Percentiles rank a stretch among this genome's conserved stretches.
Conservation (phyloP, 768 basidiomycete species). For the Tylopilus subfusipes region DNA sequence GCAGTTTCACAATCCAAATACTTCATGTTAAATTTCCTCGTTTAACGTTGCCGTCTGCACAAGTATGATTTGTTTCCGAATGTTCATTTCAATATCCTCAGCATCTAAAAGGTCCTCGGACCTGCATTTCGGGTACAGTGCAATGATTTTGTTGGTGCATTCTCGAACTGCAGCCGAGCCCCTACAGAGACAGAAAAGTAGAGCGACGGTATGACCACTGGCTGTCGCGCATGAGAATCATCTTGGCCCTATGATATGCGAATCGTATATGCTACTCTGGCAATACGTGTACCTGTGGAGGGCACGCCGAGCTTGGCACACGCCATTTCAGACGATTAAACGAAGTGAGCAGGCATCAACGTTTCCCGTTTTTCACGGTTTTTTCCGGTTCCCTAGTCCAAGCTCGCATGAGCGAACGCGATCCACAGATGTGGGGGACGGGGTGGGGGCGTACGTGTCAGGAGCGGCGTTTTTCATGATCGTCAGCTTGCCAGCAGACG, state of each 20-base stretch:
- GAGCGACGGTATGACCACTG: neutral
- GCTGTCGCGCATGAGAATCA: neutral
- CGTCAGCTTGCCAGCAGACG: slow-evolving; percentile 84
- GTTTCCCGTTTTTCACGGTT: slow-evolving; percentile 14
- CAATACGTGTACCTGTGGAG: neutral
- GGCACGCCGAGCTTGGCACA: slow-evolving; percentile 1
- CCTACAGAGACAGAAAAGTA: neutral
- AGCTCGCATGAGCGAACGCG: neutral
- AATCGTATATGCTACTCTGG: slow-evolving; percentile 3
- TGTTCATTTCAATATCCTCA: slow-evolving; percentile 1
- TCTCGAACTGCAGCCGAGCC: neutral
- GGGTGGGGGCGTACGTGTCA: slow-evolving; percentile 22
- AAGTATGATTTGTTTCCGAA: slow-evolving; percentile 20
- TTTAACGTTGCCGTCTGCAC: slow-evolving; percentile 11
- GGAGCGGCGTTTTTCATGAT: slow-evolving; percentile 75
- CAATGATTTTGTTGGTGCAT: neutral
- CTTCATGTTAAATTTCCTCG: slow-evolving; percentile 18
- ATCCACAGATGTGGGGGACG: neutral
- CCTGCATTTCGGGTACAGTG: neutral
- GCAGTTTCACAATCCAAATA: slow-evolving; percentile 8
- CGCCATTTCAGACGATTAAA: slow-evolving; percentile 3
- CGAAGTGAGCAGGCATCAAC: slow-evolving; percentile 10
- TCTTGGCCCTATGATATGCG: neutral
- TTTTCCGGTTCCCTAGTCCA: slow-evolving; percentile 21
- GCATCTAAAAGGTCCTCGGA: slow-evolving; percentile 7